Conservation (phyloP, 768 basidiomycete genomes). For the Podaxis pistillaris region DNA sequence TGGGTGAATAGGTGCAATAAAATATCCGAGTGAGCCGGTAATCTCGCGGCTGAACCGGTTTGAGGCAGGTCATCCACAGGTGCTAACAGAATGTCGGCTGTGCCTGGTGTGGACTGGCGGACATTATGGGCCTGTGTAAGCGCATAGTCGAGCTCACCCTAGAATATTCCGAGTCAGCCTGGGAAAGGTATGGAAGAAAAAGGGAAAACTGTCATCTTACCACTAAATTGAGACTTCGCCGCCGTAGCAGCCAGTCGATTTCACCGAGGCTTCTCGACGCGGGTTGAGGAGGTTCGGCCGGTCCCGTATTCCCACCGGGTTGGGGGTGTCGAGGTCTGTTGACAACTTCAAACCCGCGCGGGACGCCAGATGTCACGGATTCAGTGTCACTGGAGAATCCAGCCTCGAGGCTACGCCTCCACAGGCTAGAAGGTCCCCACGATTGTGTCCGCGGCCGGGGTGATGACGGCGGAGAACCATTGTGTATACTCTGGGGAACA, state of each 20-base stretch:
- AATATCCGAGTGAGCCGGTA: slow-evolving; percentile 20
- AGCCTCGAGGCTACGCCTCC: slow-evolving; percentile 43
- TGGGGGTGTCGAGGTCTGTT: slow-evolving; percentile 42
- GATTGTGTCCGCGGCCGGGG: slow-evolving; percentile 47
- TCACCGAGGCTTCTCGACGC: slow-evolving; percentile 63
- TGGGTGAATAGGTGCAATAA: slow-evolving; percentile 33
- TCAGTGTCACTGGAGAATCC: slow-evolving; percentile 43
- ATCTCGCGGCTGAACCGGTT: slow-evolving; percentile 1
- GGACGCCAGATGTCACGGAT: slow-evolving; percentile 40
- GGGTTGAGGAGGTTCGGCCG: slow-evolving; percentile 23
- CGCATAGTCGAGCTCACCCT: slow-evolving; percentile 77
- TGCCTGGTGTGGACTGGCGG: slow-evolving; percentile 41
- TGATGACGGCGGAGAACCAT: slow-evolving; percentile 40
- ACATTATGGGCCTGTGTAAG: slow-evolving; percentile 56
- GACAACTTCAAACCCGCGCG: slow-evolving; percentile 48
- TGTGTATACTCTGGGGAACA: slow-evolving; percentile 36
- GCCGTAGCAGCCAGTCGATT: slow-evolving; percentile 74
- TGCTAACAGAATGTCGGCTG: slow-evolving; percentile 23
- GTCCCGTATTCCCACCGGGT: slow-evolving; percentile 31
- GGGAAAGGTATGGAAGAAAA: slow-evolving; percentile 2
- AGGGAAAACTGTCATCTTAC: slow-evolving; percentile 39
- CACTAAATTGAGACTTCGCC: slow-evolving; percentile 68
- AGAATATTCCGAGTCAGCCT: slow-evolving; percentile 17
- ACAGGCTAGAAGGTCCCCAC: slow-evolving; percentile 43
- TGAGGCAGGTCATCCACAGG: slow-evolving; percentile 38